phyloP scores from a whole-genome alignment of 2,329 filamentous ascomycete species.

The Cladobotryum protrusum region DNA sequence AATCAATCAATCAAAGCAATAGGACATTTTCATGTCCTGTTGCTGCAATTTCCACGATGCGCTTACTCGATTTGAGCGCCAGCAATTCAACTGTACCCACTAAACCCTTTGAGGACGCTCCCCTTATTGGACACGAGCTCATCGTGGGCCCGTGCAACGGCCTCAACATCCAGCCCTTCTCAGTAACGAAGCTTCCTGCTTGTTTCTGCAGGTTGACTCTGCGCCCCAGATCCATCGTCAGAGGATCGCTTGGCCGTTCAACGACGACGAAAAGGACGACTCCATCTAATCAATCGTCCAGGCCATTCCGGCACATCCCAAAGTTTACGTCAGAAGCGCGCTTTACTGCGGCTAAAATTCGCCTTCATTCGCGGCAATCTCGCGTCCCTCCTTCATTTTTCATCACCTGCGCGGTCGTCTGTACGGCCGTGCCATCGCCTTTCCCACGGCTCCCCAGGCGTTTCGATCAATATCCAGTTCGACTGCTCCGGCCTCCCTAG shows the following conservation, averaged over 20 bases:
- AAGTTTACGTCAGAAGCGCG: too few species aligned
- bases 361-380: slow-evolving; percentile 9
- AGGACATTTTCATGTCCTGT: neutral
- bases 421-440: slow-evolving; percentile 37
- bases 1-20: neutral
- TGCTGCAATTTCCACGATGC: neutral
- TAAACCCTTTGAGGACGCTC: slow-evolving; percentile 12
- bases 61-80: neutral
- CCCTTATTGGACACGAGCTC: slow-evolving; percentile 11
- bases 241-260: too few species aligned
- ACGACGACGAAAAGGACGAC: too few species aligned
- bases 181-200: slow-evolving; percentile 1
- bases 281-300: too few species aligned
- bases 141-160: slow-evolving; percentile 4
- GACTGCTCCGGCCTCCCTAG: slow-evolving; percentile 23
- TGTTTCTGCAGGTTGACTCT: slow-evolving; percentile 1
- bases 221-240: neutral
- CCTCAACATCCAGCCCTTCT: slow-evolving; percentile 9
- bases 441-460: slow-evolving; percentile 45
- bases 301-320: too few species aligned
- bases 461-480: slow-evolving; percentile 21
- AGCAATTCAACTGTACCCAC: slow-evolving; percentile 4
- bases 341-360: neutral
- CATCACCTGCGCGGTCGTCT: slow-evolving; percentile 36
- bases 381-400: slow-evolving; percentile 20